Conservation (phyloP, 2,329 filamentous ascomycete genomes). For the Cephalotrichum gorgonifer region DNA sequence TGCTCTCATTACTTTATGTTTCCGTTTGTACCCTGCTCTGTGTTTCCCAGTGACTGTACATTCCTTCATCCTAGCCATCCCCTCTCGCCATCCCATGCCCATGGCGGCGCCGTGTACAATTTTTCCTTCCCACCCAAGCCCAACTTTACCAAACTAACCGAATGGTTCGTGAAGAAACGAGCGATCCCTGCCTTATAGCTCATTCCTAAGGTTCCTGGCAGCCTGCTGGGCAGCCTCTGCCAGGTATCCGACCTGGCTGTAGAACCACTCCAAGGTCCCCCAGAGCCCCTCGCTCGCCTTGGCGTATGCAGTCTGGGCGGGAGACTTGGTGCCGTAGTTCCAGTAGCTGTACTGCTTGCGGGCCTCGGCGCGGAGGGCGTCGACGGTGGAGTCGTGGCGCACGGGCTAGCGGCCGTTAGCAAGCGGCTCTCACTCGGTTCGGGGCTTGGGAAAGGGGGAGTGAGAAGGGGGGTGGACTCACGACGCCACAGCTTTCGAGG, state of each 20-base stretch:
- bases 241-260: slow-evolving; percentile 27
- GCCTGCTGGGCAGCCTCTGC: background rate
- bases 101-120: too few relatives aligned
- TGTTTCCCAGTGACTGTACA: background rate
- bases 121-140: background rate
- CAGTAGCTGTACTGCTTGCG: slow-evolving; percentile 68
- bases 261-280: slow-evolving; percentile 40
- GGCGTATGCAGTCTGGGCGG: slow-evolving; percentile 54
- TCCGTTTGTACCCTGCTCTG: background rate
- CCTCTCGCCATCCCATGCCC: too few relatives aligned
- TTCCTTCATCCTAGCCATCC: too few relatives aligned
- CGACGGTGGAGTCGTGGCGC: slow-evolving; percentile 57
- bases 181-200: too few relatives aligned
- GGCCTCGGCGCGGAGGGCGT: slow-evolving; percentile 61
- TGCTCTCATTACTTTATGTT: background rate
- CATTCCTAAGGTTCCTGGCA: background rate
- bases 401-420: slow-evolving; percentile 23
- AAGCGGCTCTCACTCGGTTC: background rate
- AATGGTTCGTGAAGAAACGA: too few relatives aligned
- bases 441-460: slow-evolving; percentile 12
- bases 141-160: background rate
- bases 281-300: slow-evolving; percentile 44
- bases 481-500: slow-evolving; percentile 66
- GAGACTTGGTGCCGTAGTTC: slow-evolving; percentile 60
- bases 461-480: slow-evolving; percentile 3